A percentile compares a stretch with the other conserved stretches of the same genome.
These are phyloP conservation scores for Picea mariana DNA, from an alignment of 83 land plant genomes.

Conservation along the genomic window DNA sequence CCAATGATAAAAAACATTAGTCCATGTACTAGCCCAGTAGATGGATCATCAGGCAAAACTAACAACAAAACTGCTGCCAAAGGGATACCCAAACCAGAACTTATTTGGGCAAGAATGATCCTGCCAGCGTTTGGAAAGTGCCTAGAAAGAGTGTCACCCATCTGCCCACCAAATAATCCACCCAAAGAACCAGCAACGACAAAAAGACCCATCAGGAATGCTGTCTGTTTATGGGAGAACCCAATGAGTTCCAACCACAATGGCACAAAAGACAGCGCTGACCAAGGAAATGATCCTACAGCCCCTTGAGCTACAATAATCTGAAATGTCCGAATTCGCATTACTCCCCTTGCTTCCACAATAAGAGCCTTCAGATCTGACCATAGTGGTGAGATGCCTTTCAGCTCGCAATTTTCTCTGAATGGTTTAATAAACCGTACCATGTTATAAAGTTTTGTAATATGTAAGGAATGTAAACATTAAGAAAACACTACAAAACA, in stretches of 20 bases:
- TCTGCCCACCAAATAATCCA: constrained; percentile 69
- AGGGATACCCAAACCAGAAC: constrained; percentile 68
- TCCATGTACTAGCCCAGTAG: constrained; percentile 51
- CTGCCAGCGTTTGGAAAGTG: constrained; percentile 75
- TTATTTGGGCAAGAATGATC: constrained; percentile 76
- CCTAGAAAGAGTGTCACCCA: constrained; percentile 66
- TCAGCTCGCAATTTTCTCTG: constrained; percentile 1
- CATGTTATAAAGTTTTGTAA: too few relatives aligned
- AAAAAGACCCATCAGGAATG: constrained; percentile 51
- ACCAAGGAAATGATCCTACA: constrained; percentile 85
- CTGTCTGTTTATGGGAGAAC: constrained; percentile 62
- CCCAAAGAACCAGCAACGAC: constrained; percentile 59
- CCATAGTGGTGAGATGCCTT: constrained; percentile 22
- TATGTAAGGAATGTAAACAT: too few relatives aligned
- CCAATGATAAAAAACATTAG: constrained; percentile 61
- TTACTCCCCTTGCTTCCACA: constrained; percentile 62
- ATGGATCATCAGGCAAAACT: constrained; percentile 54
- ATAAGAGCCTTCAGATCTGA: constrained; percentile 43
- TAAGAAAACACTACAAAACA: too few relatives aligned
- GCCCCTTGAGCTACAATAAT: constrained; percentile 84
- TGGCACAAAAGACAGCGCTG: constrained; percentile 76
- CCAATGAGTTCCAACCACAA: constrained; percentile 90
- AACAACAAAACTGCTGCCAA: constrained; percentile 62
- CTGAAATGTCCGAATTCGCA: constrained; percentile 68
- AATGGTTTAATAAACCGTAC: background rate